Percentiles rank a stretch among this genome's conserved stretches.
Evolutionary conservation across 2,329 filamentous ascomycete genomes (phyloP).

Genomic region (Fusarium poae): DNA sequence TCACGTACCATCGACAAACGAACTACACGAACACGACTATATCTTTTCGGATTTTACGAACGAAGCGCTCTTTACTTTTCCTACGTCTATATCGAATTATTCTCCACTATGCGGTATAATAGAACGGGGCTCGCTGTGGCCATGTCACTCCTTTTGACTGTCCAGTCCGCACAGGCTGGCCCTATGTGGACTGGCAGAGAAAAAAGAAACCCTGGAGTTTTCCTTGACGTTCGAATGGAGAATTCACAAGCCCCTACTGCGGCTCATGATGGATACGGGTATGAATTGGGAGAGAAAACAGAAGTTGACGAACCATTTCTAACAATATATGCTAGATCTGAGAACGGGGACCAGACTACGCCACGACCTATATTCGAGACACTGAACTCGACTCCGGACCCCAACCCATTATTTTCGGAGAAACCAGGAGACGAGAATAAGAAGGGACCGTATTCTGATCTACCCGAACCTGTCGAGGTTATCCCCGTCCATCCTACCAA

Average conservation of each 20-base stretch:
- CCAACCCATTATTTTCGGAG: constrained; percentile 35
- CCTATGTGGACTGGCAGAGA: constrained; percentile 52
- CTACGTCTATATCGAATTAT: constrained; percentile 1
- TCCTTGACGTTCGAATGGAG: constrained; percentile 30
- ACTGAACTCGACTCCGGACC: constrained; percentile 37
- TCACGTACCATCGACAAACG: constrained; percentile 29
- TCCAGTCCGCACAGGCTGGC: constrained; percentile 53
- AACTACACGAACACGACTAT: constrained; percentile 16
- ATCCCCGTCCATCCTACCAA: constrained; percentile 34
- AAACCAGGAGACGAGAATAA: constrained; percentile 13
- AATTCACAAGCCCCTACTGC: constrained; percentile 30
- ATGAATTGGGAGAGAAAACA: constrained; percentile 8
- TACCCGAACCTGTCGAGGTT: constrained; percentile 33
- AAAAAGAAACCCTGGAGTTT: constrained; percentile 40
- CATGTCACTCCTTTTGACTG: constrained; percentile 49
- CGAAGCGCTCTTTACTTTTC: constrained; percentile 16
- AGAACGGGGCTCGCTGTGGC: constrained; percentile 38
- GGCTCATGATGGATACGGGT: constrained; percentile 40
- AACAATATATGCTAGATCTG: constrained; percentile 29
- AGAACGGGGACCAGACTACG: constrained; percentile 36
- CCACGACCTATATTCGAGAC: constrained; percentile 47
- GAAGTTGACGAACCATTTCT: constrained; percentile 11
- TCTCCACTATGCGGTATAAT: constrained; percentile 43
- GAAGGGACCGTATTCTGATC: constrained; percentile 18
- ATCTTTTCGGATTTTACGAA: constrained; percentile 20